Evolutionary conservation across 2,329 filamentous ascomycete genomes (phyloP), one percentile per base, ranked within the genome.

Genomic region (Aspergillus transmontanensis): DNA sequence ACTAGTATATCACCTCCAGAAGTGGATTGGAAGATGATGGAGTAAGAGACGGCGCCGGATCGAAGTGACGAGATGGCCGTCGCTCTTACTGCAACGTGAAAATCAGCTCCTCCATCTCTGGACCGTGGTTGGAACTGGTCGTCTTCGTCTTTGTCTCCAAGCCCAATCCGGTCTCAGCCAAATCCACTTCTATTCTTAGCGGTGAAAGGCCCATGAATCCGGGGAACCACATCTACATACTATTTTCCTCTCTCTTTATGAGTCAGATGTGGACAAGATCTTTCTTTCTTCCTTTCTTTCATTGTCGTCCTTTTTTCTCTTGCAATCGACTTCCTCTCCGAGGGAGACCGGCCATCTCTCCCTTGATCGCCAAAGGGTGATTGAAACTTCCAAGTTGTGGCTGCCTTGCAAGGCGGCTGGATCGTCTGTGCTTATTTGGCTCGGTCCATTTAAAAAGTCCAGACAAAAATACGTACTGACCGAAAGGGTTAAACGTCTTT

Each of bases 401-500:
- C 51, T 46, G 57, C 57, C 57, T 50, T 58, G 57, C 43, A 58
- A 50, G 57, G 57, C 43, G 14, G 30, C 23, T 32, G 32, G 43
- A 21, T 51, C 21, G 11, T 51, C 59, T 34, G 53, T 51, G 53
- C 53, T 28, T 57, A 34, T 26, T 23, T 30, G 41, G 39, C 28
- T 57, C 34, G 26, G 10, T 43, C 41, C 36, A 32, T 32, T 32
- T 30, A 45, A 51, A 51, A 28, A 28, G 36, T 30, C 26, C 32
- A 50, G 45, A 51, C 46, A 58, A 58, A 58, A 59, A 53, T 23
- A 62, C 50, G 50, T 50, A 23, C 55, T 28, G 43, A 58, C 51
- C 54, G 46, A 56, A 61, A 36, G 26, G 61, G 58, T 58, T 60
- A 55, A 50, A 51, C 55, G 46, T 43, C 54, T 51, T 63, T 60